Base-by-base conservation (phyloP, 2,329 filamentous ascomycete species). In the Reticulascus tulasneorum region DNA sequence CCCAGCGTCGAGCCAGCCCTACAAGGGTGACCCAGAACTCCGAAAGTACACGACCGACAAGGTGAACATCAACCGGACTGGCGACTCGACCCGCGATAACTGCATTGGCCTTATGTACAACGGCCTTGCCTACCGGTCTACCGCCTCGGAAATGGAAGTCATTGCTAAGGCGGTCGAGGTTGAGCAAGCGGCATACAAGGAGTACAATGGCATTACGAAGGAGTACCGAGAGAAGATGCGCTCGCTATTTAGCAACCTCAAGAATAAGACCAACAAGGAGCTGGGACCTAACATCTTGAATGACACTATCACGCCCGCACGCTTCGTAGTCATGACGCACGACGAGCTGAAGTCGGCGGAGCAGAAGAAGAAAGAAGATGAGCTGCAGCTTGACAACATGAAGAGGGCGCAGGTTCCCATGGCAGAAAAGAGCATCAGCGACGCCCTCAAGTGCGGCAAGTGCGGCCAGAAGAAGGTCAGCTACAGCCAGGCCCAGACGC, bases 401-500 rank as follows among this genome's bases (percentile, higher is more conserved):
- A 89, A 89, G 69, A 88, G 91, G 63, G 88, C 93, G 2, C 94
- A 97, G 81, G 90, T 94, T 9, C 86, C 91, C 38, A 85, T 90
- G 72, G 85, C 81, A 13, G 84, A 95, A 65, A 93, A 89, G 74
- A 90, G 84, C 57, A 88, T 96, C 66, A 89, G 83, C 58, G 84
- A 85, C 58, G 86, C 83, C 38, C 74, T 97, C 54, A 83, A 87
- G 64, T 98, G 93, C 67, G 79, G 88, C 55, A 90, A 89, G 63
- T 98, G 93, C 66, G 86, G 86, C 53, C 76, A 94, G 75, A 90
- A 86, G 71, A 90, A 88, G 72, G 93, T 97, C 56, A 89, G 84
- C 63, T 98, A 98, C 65, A 88, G 80, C 31, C 93, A 98, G 67
- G 93, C 93, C 5, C 93, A 98, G 72, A 98, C 93, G 12, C 77